Evolutionary conservation across 2,329 filamentous ascomycete species (phyloP), one percentile per base, ranked within the genome.

Genomic region (Tolypocladium amazonense): DNA sequence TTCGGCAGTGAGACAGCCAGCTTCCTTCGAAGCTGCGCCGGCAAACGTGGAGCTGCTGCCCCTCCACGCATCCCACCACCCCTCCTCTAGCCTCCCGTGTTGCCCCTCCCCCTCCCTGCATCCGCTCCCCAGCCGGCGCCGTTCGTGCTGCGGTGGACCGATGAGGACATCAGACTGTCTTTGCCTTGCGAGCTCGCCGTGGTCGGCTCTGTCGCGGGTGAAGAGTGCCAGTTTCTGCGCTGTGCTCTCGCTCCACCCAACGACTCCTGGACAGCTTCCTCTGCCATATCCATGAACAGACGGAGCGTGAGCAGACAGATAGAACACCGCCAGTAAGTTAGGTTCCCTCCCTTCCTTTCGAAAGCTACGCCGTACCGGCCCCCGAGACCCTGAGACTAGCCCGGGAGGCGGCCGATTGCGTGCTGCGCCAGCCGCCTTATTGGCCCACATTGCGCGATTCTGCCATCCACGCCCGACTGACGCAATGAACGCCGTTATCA

Each of bases 381-480:
- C 39, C 3, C 41, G 6, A 54, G 56, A 37, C 38, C 61, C 27
- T 59, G 53, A 50, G 20, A 55, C 57, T 43, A 58, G 58, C 56
- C 43, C 59, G 54, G 43, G 54, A 62, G 54, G 56, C 54, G 61
- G 59, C 52, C 65, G 63, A 70, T 70, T 68, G 66, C 68, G 68
- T 70, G 68, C 65, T 68, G 63, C 59, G 56, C 56, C 50, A 57
- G 57, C 27, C 56, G 58, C 59, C 66, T 63, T 61, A 69, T 68
- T 68, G 67, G 67, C 66, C 58, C 58, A 50, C 57, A 15, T 27
- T 47, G 50, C 50, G 37, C 61, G 53, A 69, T 70, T 65, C 61
- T 67, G 65, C 62, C 66, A 69, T 69, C 61, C 64, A 25, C 61
- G 62, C 61, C 61, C 64, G 60, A 60, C 65, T 70, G 68, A 70